These are phyloP conservation scores for Moniliophthora roreri DNA, from an alignment of 1,284 basidiomycete genomes.

Conservation along the genomic window DNA sequence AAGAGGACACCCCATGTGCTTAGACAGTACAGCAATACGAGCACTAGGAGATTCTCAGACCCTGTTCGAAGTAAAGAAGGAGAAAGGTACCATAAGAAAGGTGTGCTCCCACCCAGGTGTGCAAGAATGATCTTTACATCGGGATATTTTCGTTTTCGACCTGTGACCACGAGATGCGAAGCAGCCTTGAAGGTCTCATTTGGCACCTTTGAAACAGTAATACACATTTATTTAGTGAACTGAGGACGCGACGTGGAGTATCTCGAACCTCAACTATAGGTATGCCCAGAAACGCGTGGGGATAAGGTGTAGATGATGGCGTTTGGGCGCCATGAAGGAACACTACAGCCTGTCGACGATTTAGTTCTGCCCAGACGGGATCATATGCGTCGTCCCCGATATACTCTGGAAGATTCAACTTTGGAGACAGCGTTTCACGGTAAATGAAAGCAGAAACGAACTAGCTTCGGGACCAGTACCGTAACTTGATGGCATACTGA, in stretches of 20 bases:
- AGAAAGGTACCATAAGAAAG: conserved; percentile 40
- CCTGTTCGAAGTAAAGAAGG: neutral
- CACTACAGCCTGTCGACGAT: conserved; percentile 55
- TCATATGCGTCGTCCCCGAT: conserved; percentile 63
- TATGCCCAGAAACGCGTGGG: conserved; percentile 59
- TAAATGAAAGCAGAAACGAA: conserved; percentile 25
- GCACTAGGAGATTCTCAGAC: conserved; percentile 27
- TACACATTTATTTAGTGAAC: neutral
- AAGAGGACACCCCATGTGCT: conserved; percentile 64
- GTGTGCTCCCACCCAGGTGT: conserved; percentile 65
- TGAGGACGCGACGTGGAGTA: neutral
- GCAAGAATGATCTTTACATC: conserved; percentile 64
- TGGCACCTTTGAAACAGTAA: conserved; percentile 49
- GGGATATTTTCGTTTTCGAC: conserved; percentile 59
- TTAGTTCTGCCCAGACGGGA: conserved; percentile 63
- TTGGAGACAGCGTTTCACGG: neutral
- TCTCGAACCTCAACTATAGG: conserved; percentile 62
- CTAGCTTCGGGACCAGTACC: conserved; percentile 47
- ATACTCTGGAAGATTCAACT: conserved; percentile 44
- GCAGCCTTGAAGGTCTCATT: conserved; percentile 80
- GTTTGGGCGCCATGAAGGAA: conserved; percentile 71
- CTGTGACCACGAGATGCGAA: conserved; percentile 68
- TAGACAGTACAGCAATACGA: conserved; percentile 63
- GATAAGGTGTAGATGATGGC: conserved; percentile 60
- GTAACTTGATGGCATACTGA: conserved; percentile 29